Base-by-base conservation (phyloP, 352 stramenopile genomes). In the Pythium chondricola region DNA sequence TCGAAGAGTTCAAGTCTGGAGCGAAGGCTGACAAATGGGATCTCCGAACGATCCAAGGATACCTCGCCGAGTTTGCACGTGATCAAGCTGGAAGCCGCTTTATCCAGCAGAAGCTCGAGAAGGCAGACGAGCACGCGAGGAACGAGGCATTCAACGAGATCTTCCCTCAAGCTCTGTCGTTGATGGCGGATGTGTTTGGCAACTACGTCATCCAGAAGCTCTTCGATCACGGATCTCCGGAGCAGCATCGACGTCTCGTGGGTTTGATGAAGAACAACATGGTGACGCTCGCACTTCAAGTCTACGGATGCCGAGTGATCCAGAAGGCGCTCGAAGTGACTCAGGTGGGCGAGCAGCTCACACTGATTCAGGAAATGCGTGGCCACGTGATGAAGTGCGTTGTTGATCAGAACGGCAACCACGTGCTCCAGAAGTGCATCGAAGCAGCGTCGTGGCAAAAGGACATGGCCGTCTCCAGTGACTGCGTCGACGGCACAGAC, bases 181-280 rank as follows among this genome's bases (percentile, higher is more conserved):
- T 96, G 36, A 96, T 96, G 86, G 90, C 78, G 25, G 85, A 96
- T 48, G 95, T 99, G 6, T 99, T 99, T 66, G 97, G 97, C 16
- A 99, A 99, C 67, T 99, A 99, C 57, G 96, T 99, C 22, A 96
- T 99, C 31, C 97, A 99, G 66, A 98, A 98, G 58, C 84, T 98
- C 27, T 90, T 98, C 50, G 92, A 98, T 45, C 94, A 97, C 68
- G 95, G 94, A 22, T 96, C 73, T 6, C 29, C 71, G 17, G 69
- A 93, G 16, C 90, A 98, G 52, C 86, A 95, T 41, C 74, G 85
- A 30, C 50, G 87, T 26, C 68, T 98, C 8, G 69, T 92, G 45
- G 65, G 80, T 38, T 44, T 82, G 39, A 95, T 99, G 54, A 82
- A 85, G 43, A 85, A 79, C 33, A 95, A 98, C 63, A 97, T 98